A percentile compares a stretch with the other conserved stretches of the same genome.
Evolutionary conservation across 495 filamentous ascomycete species (phyloP).

Genomic region (Venustampulla echinocandica): DNA sequence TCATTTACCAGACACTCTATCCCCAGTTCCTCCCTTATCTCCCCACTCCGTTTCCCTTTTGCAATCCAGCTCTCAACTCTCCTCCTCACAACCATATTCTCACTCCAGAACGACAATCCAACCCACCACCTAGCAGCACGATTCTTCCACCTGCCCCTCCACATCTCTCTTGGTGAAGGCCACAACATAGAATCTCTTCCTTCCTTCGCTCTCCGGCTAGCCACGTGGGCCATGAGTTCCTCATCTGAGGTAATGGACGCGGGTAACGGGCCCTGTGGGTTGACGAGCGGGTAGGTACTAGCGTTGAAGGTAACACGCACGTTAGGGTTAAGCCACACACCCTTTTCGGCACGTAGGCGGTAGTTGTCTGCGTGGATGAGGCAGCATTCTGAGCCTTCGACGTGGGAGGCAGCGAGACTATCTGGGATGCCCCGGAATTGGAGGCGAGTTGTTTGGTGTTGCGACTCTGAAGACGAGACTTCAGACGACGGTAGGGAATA

Average conservation of each 20-base stretch:
- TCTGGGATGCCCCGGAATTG: conserved; percentile 67
- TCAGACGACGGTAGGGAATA: conserved; percentile 21
- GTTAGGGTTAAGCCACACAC: conserved; percentile 69
- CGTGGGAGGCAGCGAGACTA: conserved; percentile 52
- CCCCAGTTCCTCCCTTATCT: conserved; percentile 39
- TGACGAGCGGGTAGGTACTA: conserved; percentile 46
- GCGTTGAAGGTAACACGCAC: conserved; percentile 66
- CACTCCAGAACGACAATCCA: conserved; percentile 27
- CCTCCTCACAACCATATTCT: conserved; percentile 31
- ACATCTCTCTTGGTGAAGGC: conserved; percentile 28
- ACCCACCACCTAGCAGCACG: conserved; percentile 43
- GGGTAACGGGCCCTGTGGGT: conserved; percentile 20
- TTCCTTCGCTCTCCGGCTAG: background rate
- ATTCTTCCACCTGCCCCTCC: conserved; percentile 49
- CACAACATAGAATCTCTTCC: conserved; percentile 23
- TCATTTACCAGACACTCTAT: conserved; percentile 68
- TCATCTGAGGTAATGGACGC: background rate
- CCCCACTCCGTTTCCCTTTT: conserved; percentile 16
- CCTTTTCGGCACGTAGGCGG: conserved; percentile 37
- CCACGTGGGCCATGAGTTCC: background rate
- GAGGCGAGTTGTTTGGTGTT: conserved; percentile 19
- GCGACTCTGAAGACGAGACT: background rate
- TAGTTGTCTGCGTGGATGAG: conserved; percentile 72
- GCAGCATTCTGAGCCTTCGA: conserved; percentile 79
- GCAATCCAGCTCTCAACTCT: conserved; percentile 28